Percentiles rank a stretch among this genome's conserved stretches.
Conservation (phyloP, 2,329 filamentous ascomycete genomes). For the Aspergillus caelatus region DNA sequence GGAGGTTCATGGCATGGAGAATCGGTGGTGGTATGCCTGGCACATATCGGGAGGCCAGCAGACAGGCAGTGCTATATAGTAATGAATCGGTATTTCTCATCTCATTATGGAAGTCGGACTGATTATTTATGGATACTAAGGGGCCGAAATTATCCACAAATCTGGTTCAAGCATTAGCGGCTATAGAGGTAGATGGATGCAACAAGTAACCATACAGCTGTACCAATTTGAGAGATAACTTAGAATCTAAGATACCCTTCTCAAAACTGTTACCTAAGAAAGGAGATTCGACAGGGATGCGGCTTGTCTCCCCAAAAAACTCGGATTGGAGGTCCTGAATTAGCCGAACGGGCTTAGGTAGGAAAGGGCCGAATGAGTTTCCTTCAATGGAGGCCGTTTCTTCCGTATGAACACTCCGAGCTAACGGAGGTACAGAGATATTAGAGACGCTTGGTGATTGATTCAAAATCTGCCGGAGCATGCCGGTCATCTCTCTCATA, state of each 20-base stretch:
- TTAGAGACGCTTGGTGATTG: conserved; percentile 24
- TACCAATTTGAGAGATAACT: conserved; percentile 34
- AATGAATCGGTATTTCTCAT: conserved; percentile 29
- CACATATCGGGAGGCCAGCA: conserved; percentile 37
- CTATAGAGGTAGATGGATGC: neutral
- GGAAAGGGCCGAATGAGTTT: conserved; percentile 23
- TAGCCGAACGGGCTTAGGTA: conserved; percentile 34
- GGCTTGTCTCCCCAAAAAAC: conserved; percentile 31
- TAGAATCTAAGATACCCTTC: conserved; percentile 34
- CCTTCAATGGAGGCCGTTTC: conserved; percentile 26
- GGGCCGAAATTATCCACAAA: conserved; percentile 37
- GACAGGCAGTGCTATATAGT: conserved; percentile 37
- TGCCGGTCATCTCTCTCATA: conserved; percentile 39
- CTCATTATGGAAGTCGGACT: conserved; percentile 30
- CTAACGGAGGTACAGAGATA: conserved; percentile 21
- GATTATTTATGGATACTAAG: conserved; percentile 34
- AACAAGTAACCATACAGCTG: conserved; percentile 28
- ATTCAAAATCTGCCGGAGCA: conserved; percentile 36
- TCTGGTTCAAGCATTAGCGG: conserved; percentile 18
- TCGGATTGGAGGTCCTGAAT: conserved; percentile 37
- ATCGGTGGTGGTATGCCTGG: conserved; percentile 33
- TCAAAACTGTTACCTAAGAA: conserved; percentile 30
- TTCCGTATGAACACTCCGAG: conserved; percentile 28
- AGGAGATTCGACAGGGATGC: conserved; percentile 25
- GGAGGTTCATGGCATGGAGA: conserved; percentile 33